These are phyloP conservation scores for Syncephalastrum racemosum DNA, from an alignment of 371 early-diverging fungal species.

Conservation along the genomic window DNA sequence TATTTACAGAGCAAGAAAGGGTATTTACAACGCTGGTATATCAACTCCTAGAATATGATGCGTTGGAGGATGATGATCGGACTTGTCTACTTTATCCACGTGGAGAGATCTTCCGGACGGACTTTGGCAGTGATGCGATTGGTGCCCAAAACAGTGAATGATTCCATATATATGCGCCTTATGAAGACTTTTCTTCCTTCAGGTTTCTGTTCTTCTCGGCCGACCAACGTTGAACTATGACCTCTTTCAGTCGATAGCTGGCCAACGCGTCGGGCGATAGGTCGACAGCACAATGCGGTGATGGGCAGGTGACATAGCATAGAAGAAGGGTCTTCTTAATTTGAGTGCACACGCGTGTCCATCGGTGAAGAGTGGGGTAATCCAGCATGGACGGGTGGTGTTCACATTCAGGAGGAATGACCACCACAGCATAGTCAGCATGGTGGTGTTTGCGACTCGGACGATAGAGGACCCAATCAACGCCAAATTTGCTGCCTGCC, in stretches of 20 bases:
- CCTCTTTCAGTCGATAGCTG: slow-evolving; percentile 20
- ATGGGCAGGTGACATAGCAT: slow-evolving; percentile 42
- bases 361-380: slow-evolving; percentile 58
- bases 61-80: too few species aligned
- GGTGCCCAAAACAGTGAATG: too few species aligned
- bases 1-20: too few species aligned
- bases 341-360: slow-evolving; percentile 63
- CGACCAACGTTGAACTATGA: slow-evolving; percentile 58
- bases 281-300: slow-evolving; percentile 22
- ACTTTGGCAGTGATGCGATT: too few species aligned
- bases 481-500: slow-evolving; percentile 81
- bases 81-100: too few species aligned
- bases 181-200: too few species aligned
- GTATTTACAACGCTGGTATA: too few species aligned
- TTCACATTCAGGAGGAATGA: slow-evolving; percentile 20
- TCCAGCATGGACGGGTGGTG: slow-evolving; percentile 17
- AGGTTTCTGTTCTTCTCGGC: slow-evolving; percentile 45
- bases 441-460: slow-evolving; percentile 27
- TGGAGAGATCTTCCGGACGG: too few species aligned
- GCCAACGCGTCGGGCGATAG: not conserved
- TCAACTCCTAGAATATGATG: too few species aligned
- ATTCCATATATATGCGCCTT: too few species aligned
- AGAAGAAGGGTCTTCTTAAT: slow-evolving; percentile 61
- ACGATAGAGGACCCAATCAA: slow-evolving; percentile 50
- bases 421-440: slow-evolving; percentile 37